phyloP scores from a whole-genome alignment of 2,329 filamentous ascomycete species.

The Cladosporium colombiae region DNA sequence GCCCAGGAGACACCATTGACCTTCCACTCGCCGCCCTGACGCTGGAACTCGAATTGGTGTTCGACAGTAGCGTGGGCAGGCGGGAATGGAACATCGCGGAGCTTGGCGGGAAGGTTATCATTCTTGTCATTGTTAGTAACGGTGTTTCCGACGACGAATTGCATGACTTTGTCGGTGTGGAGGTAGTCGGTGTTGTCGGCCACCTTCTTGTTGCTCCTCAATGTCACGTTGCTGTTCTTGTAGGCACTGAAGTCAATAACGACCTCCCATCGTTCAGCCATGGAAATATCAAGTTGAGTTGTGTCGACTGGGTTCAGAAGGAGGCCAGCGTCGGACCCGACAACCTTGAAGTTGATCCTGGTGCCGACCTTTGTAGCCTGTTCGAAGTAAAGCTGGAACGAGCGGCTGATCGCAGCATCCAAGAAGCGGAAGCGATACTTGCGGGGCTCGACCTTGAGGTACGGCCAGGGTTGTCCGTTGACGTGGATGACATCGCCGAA shows the following conservation, averaged over 20 bases:
- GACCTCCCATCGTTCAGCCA: slow-evolving; percentile 61
- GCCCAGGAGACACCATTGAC: slow-evolving; percentile 51
- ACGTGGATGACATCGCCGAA: slow-evolving; percentile 61
- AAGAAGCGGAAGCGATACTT: slow-evolving; percentile 61
- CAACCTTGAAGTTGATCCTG: slow-evolving; percentile 52
- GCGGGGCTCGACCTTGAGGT: slow-evolving; percentile 58
- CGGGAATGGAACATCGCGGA: slow-evolving; percentile 37
- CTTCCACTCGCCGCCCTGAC: slow-evolving; percentile 48
- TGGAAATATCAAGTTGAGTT: slow-evolving; percentile 49
- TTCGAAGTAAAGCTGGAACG: slow-evolving; percentile 52
- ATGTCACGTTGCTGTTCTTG: slow-evolving; percentile 47
- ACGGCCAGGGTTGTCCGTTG: slow-evolving; percentile 62
- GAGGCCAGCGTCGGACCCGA: slow-evolving; percentile 57
- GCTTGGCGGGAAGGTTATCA: slow-evolving; percentile 41
- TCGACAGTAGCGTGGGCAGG: slow-evolving; percentile 40
- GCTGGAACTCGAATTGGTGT: slow-evolving; percentile 50
- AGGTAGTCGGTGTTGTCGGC: slow-evolving; percentile 49
- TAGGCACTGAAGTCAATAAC: slow-evolving; percentile 57
- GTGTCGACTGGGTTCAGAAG: slow-evolving; percentile 49
- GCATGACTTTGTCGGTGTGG: slow-evolving; percentile 48
- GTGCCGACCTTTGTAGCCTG: slow-evolving; percentile 34
- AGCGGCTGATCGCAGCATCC: slow-evolving; percentile 50
- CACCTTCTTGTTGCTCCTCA: slow-evolving; percentile 29
- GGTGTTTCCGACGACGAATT: slow-evolving; percentile 51
- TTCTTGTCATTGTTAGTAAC: slow-evolving; percentile 26